These are phyloP conservation scores for Candida krabiensis DNA, from an alignment of 805 yeast genomes.

Conservation along the genomic window DNA sequence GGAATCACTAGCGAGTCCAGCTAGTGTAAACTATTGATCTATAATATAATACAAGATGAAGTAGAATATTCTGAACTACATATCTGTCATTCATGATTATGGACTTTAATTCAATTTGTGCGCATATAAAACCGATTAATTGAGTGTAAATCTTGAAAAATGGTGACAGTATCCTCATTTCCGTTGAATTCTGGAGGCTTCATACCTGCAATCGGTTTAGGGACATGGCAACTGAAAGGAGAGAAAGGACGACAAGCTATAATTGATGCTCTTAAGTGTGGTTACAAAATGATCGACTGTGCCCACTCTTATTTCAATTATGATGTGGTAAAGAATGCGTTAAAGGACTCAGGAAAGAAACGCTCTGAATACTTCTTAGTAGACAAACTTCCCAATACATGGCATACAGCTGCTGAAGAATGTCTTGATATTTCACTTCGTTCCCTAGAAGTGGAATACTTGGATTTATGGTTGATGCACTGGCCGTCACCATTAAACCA, in stretches of 20 bases:
- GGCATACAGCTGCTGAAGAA: conserved; percentile 34
- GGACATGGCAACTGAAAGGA: conserved; percentile 23
- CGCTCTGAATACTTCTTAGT: conserved; percentile 17
- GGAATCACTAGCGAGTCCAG: background rate
- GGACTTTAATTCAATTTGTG: background rate
- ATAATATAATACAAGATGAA: background rate
- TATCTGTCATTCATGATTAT: background rate
- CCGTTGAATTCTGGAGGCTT: conserved; percentile 13
- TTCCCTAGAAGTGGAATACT: conserved; percentile 39
- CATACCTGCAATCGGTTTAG: conserved; percentile 25
- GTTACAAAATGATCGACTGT: conserved; percentile 43
- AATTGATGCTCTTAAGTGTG: conserved; percentile 31
- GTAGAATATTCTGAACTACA: too few species aligned
- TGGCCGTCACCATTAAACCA: conserved; percentile 42
- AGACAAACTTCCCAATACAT: conserved; percentile 20
- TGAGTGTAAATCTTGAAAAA: too few species aligned
- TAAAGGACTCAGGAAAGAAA: conserved; percentile 18
- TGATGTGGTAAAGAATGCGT: conserved; percentile 41
- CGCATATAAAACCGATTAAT: background rate
- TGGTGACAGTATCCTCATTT: background rate
- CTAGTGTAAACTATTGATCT: background rate
- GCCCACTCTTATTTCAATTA: conserved; percentile 43
- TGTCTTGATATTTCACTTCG: conserved; percentile 38
- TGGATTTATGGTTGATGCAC: conserved; percentile 47
- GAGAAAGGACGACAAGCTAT: conserved; percentile 15